These are phyloP conservation scores for Mortierella sp. DNA, from an alignment of 371 early-diverging fungal genomes.

Conservation along the genomic window DNA sequence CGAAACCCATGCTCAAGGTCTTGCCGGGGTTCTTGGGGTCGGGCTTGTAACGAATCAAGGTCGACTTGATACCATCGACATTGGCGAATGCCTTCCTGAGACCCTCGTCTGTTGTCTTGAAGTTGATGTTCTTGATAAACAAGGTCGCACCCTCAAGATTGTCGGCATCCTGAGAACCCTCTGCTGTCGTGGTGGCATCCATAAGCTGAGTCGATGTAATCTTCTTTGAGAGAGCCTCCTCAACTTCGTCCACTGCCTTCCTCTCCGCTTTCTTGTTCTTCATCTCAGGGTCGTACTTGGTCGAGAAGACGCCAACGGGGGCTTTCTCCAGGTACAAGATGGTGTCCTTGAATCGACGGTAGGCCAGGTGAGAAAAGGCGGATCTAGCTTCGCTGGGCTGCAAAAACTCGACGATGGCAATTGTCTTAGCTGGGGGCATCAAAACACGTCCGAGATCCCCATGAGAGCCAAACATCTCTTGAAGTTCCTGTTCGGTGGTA, in stretches of 20 bases:
- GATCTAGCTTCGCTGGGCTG: constrained; percentile 91
- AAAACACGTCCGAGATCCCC: constrained; percentile 91
- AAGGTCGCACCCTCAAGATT: constrained; percentile 75
- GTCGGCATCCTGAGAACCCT: constrained; percentile 56
- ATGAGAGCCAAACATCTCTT: constrained; percentile 84
- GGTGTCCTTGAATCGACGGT: constrained; percentile 89
- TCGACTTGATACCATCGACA: constrained; percentile 82
- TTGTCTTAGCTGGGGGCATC: constrained; percentile 94
- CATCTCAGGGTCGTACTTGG: constrained; percentile 66
- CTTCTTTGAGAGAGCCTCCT: constrained; percentile 58
- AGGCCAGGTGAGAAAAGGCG: constrained; percentile 93
- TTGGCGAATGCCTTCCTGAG: constrained; percentile 79
- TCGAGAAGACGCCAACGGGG: constrained; percentile 85
- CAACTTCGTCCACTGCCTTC: constrained; percentile 54
- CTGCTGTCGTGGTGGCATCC: constrained; percentile 60
- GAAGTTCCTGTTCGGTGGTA: constrained; percentile 85
- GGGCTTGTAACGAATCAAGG: constrained; percentile 83
- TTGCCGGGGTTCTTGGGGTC: constrained; percentile 84
- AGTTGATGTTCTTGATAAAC: constrained; percentile 96
- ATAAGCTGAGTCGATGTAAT: constrained; percentile 58
- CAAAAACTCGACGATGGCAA: constrained; percentile 95
- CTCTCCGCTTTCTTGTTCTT: constrained; percentile 48
- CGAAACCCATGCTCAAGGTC: constrained; percentile 95
- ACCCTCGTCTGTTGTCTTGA: constrained; percentile 84
- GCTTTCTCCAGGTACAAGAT: constrained; percentile 96